Evolutionary conservation across 164 flowering plant genomes (phyloP), one percentile per base, ranked within the genome.

Genomic region (Kingdonia uniflora): DNA sequence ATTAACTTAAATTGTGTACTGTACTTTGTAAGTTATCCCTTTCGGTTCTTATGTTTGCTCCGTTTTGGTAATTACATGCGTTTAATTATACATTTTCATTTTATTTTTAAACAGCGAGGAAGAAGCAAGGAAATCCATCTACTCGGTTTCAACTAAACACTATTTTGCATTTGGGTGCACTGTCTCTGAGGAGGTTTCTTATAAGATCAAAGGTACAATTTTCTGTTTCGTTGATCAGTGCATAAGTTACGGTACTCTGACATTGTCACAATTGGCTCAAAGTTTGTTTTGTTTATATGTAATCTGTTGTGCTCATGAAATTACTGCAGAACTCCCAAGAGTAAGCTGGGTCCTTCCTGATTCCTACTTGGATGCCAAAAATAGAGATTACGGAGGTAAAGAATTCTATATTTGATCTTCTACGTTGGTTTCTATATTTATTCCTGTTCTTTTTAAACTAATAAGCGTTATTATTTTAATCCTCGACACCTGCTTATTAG

Each of bases 61-160:
- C 24, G 19, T 5, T 33, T 60, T 17, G 21, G 2, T 35, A 17
- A 21, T 24, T 39, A n/a, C n/a, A 37, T 37, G 13, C n/a, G 23
- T 16, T 12, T 2, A n/a, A n/a, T 23, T 29, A 6, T 25, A n/a
- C n/a, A n/a, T n/a, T n/a, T n/a, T n/a, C n/a, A n/a, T n/a, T n/a
- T n/a, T 39, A 42, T 54, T 48, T 5, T 16, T 50, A 38, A 57
- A 19, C 62, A 88, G 96, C 61, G 88, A 85, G 60, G 88, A 83
- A n/a, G 95, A 85, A 63, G 96, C 95, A 8, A 80, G 89, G 65
- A 81, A 65, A 82, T 75, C 75, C 51, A 76, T 88, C 35, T 29
- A 29, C 35, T 29, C 35, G 8, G 35, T 29, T 29, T 29, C 35
- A 4, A 29, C 35, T 29, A 29, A 8, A 29, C 35, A 29, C 8